Conservation (phyloP, 805 yeast species). For the Tetrapisispora phaffii region DNA sequence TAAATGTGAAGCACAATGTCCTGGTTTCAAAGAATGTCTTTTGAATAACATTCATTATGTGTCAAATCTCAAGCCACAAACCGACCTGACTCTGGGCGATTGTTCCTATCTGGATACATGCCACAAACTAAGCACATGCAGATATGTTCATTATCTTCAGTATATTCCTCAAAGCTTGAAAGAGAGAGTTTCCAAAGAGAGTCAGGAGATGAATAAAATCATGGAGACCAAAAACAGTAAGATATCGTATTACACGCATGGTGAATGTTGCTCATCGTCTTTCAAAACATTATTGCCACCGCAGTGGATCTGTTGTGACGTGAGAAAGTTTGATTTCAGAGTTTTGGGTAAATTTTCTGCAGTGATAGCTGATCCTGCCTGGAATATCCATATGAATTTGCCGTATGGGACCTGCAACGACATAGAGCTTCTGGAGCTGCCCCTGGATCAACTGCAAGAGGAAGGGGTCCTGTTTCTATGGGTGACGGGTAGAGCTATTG, state of each 20-base stretch:
- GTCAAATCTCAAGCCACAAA: conserved; percentile 47
- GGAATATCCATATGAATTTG: conserved; percentile 89
- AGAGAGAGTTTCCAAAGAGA: conserved; percentile 12
- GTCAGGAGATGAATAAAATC: conserved; percentile 15
- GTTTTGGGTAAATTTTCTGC: conserved; percentile 73
- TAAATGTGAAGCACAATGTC: conserved; percentile 13
- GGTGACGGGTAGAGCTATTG: conserved; percentile 94
- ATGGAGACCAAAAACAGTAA: conserved; percentile 14
- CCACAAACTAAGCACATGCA: conserved; percentile 70
- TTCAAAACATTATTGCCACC: conserved; percentile 38
- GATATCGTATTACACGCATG: conserved; percentile 27
- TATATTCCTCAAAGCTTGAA: conserved; percentile 30
- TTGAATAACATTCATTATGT: conserved; percentile 40
- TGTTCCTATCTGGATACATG: conserved; percentile 93
- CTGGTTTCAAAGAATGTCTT: conserved; percentile 24
- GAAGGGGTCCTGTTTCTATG: conserved; percentile 79
- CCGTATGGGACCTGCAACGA: conserved; percentile 75
- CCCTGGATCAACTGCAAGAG: conserved; percentile 60
- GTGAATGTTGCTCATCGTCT: conserved; percentile 29
- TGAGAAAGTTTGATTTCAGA: conserved; percentile 58
- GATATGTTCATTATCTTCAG: conserved; percentile 67
- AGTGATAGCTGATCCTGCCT: conserved; percentile 87
- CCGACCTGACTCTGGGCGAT: conserved; percentile 71
- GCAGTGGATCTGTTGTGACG: conserved; percentile 86
- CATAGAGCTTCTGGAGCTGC: conserved; percentile 56